These are phyloP conservation scores for Ophiostoma perfectum DNA, from an alignment of 2,329 filamentous ascomycete species.

Conservation along the genomic window DNA sequence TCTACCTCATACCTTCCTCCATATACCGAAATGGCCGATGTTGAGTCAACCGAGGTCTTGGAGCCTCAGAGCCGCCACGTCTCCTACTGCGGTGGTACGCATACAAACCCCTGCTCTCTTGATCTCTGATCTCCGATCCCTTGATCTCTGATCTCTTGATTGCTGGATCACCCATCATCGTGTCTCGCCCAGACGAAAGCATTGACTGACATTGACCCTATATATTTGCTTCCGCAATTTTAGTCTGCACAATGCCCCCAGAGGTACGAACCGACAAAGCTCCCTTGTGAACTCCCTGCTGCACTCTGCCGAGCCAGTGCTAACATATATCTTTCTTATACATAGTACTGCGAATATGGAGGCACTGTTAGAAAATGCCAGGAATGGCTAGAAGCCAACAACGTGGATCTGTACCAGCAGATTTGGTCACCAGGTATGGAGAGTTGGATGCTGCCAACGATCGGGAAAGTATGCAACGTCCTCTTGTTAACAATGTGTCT, in stretches of 20 bases:
- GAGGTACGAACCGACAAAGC: slow-evolving; percentile 45
- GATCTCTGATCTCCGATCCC: neutral
- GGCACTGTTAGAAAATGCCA: slow-evolving; percentile 95
- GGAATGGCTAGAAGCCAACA: slow-evolving; percentile 79
- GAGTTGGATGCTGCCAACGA: no score
- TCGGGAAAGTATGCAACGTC: no score
- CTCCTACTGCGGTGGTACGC: slow-evolving; percentile 55
- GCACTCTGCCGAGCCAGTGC: neutral
- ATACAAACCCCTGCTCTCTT: neutral
- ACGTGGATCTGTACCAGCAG: slow-evolving; percentile 66
- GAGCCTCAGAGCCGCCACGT: slow-evolving; percentile 50
- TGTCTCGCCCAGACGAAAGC: no score
- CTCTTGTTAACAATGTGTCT: neutral
- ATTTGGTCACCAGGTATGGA: slow-evolving; percentile 77
- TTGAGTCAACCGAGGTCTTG: slow-evolving; percentile 42
- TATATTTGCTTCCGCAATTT: neutral
- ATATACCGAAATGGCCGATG: slow-evolving; percentile 47
- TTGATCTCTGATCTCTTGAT: neutral
- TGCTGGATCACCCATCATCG: neutral
- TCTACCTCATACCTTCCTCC: neutral
- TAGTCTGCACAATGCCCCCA: slow-evolving; percentile 60
- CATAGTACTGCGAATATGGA: slow-evolving; percentile 96
- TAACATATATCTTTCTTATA: neutral
- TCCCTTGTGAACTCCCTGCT: neutral
- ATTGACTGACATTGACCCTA: neutral